Conservation (phyloP, 2,329 filamentous ascomycete species). For the Metarhizium brunneum region DNA sequence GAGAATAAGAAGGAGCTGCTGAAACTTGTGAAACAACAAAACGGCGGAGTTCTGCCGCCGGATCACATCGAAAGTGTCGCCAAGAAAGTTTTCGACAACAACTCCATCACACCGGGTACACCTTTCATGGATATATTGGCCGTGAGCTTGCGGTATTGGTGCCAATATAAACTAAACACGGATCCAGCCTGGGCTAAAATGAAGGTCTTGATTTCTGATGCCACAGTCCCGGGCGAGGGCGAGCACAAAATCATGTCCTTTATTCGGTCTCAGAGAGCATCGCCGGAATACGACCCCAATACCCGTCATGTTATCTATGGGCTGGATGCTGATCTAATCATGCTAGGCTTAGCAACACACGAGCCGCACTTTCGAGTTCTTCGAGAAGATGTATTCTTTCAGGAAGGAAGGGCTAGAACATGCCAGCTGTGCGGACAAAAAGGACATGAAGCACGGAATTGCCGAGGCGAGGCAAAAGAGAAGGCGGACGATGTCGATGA, state of each 20-base stretch:
- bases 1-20: constrained; percentile 82
- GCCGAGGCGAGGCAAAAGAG: constrained; percentile 67
- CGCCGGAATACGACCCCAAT: constrained; percentile 88
- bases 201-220: constrained; percentile 97
- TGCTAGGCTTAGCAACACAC: constrained; percentile 93
- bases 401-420: constrained; percentile 71
- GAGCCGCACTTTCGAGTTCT: constrained; percentile 95
- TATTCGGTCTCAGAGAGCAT: constrained; percentile 83
- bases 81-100: constrained; percentile 88
- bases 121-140: constrained; percentile 98
- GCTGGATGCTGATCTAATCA: constrained; percentile 95
- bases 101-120: constrained; percentile 86
- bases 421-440: constrained; percentile 89
- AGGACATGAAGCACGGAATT: constrained; percentile 82
- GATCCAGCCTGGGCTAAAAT: constrained; percentile 92
- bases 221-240: constrained; percentile 92
- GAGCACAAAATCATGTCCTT: constrained; percentile 99
- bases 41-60: constrained; percentile 52
- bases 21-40: constrained; percentile 74
- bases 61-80: constrained; percentile 52
- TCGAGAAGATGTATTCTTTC: constrained; percentile 92
- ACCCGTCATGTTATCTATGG: constrained; percentile 98
- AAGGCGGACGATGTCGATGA: constrained; percentile 75
- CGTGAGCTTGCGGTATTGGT: constrained; percentile 87
- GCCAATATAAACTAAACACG: constrained; percentile 93